Percentiles rank a stretch among this genome's conserved stretches.
Conservation (phyloP, 164 flowering plant species). For the Houttuynia cordata region DNA sequence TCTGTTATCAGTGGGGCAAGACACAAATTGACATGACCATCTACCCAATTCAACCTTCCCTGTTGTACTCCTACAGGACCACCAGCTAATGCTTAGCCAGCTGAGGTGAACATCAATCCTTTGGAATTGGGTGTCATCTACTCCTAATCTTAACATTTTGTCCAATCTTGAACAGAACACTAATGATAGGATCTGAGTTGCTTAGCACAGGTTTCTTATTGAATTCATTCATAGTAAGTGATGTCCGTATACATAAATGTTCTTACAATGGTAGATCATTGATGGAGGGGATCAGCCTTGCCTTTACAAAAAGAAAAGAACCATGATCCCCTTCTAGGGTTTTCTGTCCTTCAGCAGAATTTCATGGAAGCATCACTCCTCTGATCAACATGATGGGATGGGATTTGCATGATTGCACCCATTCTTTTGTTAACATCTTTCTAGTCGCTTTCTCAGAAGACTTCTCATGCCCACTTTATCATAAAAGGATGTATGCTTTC, state of each 20-base stretch:
- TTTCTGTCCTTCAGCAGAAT: slow-evolving; percentile 1
- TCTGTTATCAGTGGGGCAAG: background rate
- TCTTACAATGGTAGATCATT: background rate
- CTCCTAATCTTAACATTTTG: background rate
- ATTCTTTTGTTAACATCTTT: slow-evolving; percentile 8
- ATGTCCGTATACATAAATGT: background rate
- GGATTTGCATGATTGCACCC: slow-evolving; percentile 8
- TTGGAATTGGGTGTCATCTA: background rate
- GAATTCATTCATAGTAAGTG: no score
- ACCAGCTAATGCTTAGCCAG: background rate
- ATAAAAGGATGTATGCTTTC: slow-evolving; percentile 6
- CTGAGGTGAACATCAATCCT: background rate
- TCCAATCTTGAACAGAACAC: background rate
- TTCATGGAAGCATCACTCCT: slow-evolving; percentile 5
- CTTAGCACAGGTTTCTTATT: no score
- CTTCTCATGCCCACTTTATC: slow-evolving; percentile 3
- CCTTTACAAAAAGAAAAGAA: slow-evolving; percentile 1
- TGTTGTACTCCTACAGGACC: background rate
- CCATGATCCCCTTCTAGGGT: background rate
- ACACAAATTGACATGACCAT: background rate
- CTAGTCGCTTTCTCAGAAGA: slow-evolving; percentile 5
- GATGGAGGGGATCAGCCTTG: background rate
- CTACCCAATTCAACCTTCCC: background rate
- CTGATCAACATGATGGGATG: slow-evolving; percentile 5
- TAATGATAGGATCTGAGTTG: background rate